Conservation (phyloP, 495 filamentous ascomycete species). For the Hyaloscypha finlandica region DNA sequence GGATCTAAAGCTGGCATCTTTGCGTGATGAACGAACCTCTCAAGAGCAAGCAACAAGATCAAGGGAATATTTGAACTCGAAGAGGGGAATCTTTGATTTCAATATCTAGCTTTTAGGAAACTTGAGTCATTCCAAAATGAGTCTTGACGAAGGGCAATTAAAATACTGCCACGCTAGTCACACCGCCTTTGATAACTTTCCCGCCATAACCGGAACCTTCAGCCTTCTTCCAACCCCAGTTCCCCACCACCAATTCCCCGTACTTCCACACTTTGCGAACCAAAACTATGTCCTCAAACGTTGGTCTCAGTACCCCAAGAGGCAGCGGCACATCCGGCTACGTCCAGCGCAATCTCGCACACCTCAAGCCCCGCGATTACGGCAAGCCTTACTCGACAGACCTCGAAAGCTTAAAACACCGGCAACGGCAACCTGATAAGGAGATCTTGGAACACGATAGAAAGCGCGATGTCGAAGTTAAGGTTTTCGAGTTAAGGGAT, state of each 20-base stretch:
- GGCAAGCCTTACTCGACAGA: slow-evolving; percentile 63
- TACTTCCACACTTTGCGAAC: not conserved
- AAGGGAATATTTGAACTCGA: not conserved
- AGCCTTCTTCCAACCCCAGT: not conserved
- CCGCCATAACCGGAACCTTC: slow-evolving; percentile 3
- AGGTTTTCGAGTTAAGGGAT: slow-evolving; percentile 89
- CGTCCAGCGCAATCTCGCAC: slow-evolving; percentile 91
- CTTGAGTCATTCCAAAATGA: not conserved
- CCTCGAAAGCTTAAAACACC: slow-evolving; percentile 53
- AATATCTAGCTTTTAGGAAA: not conserved
- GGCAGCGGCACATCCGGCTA: slow-evolving; percentile 96
- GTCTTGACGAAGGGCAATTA: slow-evolving; percentile 22
- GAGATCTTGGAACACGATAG: slow-evolving; percentile 93
- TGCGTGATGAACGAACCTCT: not conserved
- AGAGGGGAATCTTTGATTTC: not conserved
- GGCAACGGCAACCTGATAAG: slow-evolving; percentile 83
- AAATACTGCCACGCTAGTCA: slow-evolving; percentile 18
- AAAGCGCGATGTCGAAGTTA: slow-evolving; percentile 83
- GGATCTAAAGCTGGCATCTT: slow-evolving; percentile 31
- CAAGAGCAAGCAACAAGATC: not conserved
- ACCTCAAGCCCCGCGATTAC: slow-evolving; percentile 75
- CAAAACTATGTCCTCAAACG: slow-evolving; percentile 85
- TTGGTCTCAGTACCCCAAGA: slow-evolving; percentile 92
- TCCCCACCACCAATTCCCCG: not conserved
- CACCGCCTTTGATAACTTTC: slow-evolving; percentile 6